Percentiles rank a stretch among this genome's conserved stretches.
phyloP scores from a whole-genome alignment of 352 stramenopile genomes.

The Phytopythium delawarense region DNA sequence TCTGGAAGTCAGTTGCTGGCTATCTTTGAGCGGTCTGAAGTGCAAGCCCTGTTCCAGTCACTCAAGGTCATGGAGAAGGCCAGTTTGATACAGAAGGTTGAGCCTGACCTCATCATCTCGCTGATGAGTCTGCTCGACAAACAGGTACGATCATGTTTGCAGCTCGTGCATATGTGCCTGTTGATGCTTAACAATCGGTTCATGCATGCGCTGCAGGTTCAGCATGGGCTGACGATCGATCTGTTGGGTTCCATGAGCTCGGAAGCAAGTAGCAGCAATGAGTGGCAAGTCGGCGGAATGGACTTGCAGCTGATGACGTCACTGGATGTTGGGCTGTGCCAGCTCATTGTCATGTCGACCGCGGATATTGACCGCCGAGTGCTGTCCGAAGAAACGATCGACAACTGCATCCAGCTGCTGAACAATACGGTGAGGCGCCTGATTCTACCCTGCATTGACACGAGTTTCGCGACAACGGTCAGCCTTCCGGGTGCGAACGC shows the following conservation, averaged over 20 bases:
- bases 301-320: conserved; percentile 34
- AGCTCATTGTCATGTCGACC: conserved; percentile 71
- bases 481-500: neutral
- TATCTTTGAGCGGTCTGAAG: conserved; percentile 42
- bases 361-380: conserved; percentile 60
- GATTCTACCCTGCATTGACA: conserved; percentile 69
- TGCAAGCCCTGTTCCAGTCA: conserved; percentile 60
- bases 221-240: conserved; percentile 6
- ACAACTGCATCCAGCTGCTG: conserved; percentile 72
- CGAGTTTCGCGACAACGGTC: conserved; percentile 28
- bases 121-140: conserved; percentile 53
- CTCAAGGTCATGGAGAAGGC: conserved; percentile 71
- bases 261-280: conserved; percentile 17
- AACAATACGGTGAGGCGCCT: conserved; percentile 50
- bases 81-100: conserved; percentile 47
- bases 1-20: conserved; percentile 25
- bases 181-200: neutral
- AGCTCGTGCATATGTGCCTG: neutral
- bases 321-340: conserved; percentile 67
- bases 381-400: conserved; percentile 80
- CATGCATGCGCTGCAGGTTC: neutral
- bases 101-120: conserved; percentile 46
- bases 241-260: neutral
- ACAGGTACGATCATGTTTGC: conserved; percentile 25
- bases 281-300: conserved; percentile 30